Evolutionary conservation across 129 eudicot species (phyloP), one percentile per base, ranked within the genome.

Genomic region (Ambrosia trifida): DNA sequence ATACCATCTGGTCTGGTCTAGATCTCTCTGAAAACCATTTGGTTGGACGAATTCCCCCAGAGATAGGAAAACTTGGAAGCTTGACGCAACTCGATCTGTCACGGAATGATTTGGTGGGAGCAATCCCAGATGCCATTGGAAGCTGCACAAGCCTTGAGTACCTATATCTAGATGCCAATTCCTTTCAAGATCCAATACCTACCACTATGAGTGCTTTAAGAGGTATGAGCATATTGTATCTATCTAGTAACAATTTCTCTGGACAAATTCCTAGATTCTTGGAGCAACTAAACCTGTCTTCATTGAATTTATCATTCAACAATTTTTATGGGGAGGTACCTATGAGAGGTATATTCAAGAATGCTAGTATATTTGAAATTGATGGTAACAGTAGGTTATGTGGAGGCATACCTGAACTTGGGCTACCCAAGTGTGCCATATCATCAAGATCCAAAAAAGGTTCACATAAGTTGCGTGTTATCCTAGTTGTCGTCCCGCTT

Each of bases 271-370:
- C 84, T n/a, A 59, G 18, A 41, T 69, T 75, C 72, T 75, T 80
- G 64, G 80, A 19, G 41, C 14, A 52, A 7, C 60, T 73, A 60
- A 47, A 68, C 56, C 40, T 79, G 72, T 66, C 76, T 35, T 38
- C 54, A 6, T 66, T 79, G 50, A 31, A 73, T 73, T 28, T 79
- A 31, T 79, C 83, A 4, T 79, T 57, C 59, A 79, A 79, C 47
- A 33, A 67, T 58, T 31, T 79, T 59, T 57, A 79, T 5, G 83
- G 83, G 51, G 75, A 73, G 57, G 84, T 80, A 24, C 84, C 84
- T 0, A 0, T 19, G 16, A 5, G 28, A 53, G 84, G 84, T 1
- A 59, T 70, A 32, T 80, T 80, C 20, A 54, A 13, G 19, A 80
- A 80, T 54, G 56, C 59, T 3, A 56, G 74, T 38, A 54, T 66